phyloP scores from a whole-genome alignment of 2,329 filamentous ascomycete species.

The Cladophialophora yegresii region DNA sequence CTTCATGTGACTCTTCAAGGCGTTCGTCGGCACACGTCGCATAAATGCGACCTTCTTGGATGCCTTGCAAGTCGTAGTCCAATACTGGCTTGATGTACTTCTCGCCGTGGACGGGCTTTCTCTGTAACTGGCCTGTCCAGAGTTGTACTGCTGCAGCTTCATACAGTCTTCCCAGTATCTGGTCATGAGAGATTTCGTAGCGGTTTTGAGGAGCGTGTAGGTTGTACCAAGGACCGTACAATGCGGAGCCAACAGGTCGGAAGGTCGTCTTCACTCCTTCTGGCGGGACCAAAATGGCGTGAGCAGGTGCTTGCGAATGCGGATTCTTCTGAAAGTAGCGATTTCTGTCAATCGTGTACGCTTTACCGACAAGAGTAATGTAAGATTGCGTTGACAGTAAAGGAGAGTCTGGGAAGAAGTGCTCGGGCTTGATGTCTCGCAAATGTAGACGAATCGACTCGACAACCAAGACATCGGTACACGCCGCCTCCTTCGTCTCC shows the following conservation, averaged over 20 bases:
- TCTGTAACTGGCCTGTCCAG: constrained; percentile 33
- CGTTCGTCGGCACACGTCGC: constrained; percentile 52
- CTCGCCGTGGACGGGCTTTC: constrained; percentile 41
- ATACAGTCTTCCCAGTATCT: constrained; percentile 57
- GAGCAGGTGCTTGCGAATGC: not conserved
- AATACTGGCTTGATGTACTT: constrained; percentile 41
- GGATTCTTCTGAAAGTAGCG: constrained; percentile 14
- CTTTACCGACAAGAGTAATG: constrained; percentile 54
- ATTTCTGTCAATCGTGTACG: constrained; percentile 46
- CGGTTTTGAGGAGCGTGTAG: constrained; percentile 47
- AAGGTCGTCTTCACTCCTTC: constrained; percentile 43
- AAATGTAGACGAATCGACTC: constrained; percentile 56
- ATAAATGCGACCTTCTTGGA: constrained; percentile 52
- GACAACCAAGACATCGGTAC: constrained; percentile 58
- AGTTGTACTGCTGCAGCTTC: constrained; percentile 52
- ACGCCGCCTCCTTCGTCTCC: constrained; percentile 28
- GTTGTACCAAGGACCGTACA: constrained; percentile 57
- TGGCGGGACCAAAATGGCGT: constrained; percentile 34
- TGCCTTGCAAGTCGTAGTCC: constrained; percentile 50
- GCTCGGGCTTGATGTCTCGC: constrained; percentile 51
- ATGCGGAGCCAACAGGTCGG: constrained; percentile 46
- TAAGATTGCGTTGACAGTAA: constrained; percentile 50
- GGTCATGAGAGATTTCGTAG: constrained; percentile 53
- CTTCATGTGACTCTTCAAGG: constrained; percentile 44
- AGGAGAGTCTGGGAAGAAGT: constrained; percentile 50